Base-by-base conservation (phyloP, 768 basidiomycete genomes). In the Tulasnella sp. region DNA sequence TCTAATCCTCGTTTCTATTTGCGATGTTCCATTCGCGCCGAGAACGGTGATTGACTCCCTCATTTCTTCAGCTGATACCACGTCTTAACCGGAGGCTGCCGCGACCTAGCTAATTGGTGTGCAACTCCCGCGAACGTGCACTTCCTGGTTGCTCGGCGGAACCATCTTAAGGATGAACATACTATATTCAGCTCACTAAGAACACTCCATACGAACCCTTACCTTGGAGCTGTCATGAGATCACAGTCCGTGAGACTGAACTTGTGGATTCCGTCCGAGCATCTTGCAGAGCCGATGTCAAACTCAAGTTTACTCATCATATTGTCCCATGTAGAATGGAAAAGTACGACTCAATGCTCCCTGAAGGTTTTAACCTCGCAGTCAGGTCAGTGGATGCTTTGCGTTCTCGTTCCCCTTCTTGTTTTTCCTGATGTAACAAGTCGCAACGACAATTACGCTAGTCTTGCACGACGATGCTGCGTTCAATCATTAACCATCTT, bases 181-280 rank as follows among this genome's bases (percentile, higher is more conserved):
- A 70, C 35, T 52, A 32, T 52, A 70, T 36, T 70, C 69, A 70
- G 69, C 69, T 70, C 69, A 70, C 69, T 70, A 40, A 52, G 41
- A 70, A 70, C 47, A 59, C 52, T 59, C 52, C 52, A 59, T 59
- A 59, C 32, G 5, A 26, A 59, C 52, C 52, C 52, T 59, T 59
- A 59, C 11, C 32, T 59, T 59, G 52, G 52, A 59, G 52, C 32
- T 59, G 52, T 59, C 22, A 59, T 59, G 52, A 59, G 52, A 59
- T 59, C 9, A 59, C 32, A 59, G 52, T 59, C 52, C 52, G 52
- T 59, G 52, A 59, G 52, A 59, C 52, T 59, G 52, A 59, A 59
- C 26, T 59, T 29, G n/a, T 59, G 52, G 52, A 59, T 59, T 59
- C 52, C 52, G 52, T 59, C 52, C 52, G 22, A 22, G 22, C n/a